Conservation (phyloP, 768 basidiomycete species). For the Coprinopsis strossmayeri region DNA sequence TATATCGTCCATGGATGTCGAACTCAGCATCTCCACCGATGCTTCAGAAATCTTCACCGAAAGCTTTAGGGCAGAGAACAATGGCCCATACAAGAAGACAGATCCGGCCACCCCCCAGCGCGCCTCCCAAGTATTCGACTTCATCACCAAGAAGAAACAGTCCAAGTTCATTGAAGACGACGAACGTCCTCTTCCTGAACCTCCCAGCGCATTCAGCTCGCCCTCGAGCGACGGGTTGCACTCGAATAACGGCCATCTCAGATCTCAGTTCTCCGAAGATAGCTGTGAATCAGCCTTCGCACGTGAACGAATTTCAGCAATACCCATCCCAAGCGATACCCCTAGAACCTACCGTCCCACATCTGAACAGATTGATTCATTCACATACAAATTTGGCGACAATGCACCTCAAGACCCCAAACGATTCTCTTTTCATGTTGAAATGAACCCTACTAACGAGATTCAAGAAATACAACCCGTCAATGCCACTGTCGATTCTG, state of each 20-base stretch:
- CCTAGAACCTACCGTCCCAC: conserved; percentile 1
- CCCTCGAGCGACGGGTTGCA: conserved; percentile 23
- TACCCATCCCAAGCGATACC: conserved; percentile 13
- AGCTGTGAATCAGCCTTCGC: conserved; percentile 7
- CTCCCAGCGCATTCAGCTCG: conserved; percentile 34
- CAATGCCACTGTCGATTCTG: background rate
- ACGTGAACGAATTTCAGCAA: conserved; percentile 12
- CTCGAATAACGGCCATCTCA: conserved; percentile 5
- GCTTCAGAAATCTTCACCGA: conserved; percentile 23
- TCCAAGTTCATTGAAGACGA: conserved; percentile 24
- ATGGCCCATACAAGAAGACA: conserved; percentile 12
- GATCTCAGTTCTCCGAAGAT: conserved; percentile 23
- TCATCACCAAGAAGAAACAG: conserved; percentile 45
- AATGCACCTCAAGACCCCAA: conserved; percentile 1
- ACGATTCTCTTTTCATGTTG: conserved; percentile 2
- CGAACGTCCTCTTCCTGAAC: conserved; percentile 32
- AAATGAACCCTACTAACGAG: background rate
- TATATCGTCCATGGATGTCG: conserved; percentile 74
- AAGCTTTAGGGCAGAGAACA: background rate
- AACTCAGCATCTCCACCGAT: conserved; percentile 50
- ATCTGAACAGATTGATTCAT: background rate
- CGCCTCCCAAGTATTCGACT: conserved; percentile 72
- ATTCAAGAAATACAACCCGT: background rate
- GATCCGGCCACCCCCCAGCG: conserved; percentile 52
- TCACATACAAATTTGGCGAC: background rate